A percentile compares a stretch with the other conserved stretches of the same genome.
These are phyloP conservation scores for Colletotrichum sp. DNA, from an alignment of 2,329 filamentous ascomycete species.

Conservation along the genomic window DNA sequence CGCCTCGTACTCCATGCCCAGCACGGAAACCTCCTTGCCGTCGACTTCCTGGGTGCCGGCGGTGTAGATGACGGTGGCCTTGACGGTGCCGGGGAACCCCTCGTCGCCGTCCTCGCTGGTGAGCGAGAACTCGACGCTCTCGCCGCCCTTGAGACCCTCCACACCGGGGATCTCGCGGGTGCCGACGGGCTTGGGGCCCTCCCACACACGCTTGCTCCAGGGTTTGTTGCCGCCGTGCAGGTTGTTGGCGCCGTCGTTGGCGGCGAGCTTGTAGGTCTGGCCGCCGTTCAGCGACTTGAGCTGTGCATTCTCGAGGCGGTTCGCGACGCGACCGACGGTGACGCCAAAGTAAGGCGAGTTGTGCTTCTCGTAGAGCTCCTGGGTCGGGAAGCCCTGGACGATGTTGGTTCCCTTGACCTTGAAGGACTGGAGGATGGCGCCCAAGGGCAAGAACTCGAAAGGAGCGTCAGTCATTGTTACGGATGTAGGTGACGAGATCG, in stretches of 20 bases:
- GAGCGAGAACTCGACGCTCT: constrained; percentile 70
- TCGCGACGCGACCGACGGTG: constrained; percentile 86
- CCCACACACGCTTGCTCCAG: constrained; percentile 83
- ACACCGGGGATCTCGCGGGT: constrained; percentile 54
- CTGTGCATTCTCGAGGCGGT: constrained; percentile 76
- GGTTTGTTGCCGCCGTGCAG: constrained; percentile 76
- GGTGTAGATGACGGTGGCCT: constrained; percentile 80
- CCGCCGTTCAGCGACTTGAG: constrained; percentile 74
- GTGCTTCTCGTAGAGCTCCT: constrained; percentile 76
- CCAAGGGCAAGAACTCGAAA: constrained; percentile 74
- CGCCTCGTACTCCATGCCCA: constrained; percentile 90
- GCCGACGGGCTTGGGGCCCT: constrained; percentile 71
- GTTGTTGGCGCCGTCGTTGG: constrained; percentile 80
- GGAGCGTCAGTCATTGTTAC: constrained; percentile 49
- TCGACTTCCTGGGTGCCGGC: constrained; percentile 69
- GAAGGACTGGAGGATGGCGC: constrained; percentile 84
- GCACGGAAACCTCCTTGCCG: constrained; percentile 69
- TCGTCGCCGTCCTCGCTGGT: constrained; percentile 83
- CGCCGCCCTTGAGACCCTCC: constrained; percentile 61
- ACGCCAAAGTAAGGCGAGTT: constrained; percentile 88
- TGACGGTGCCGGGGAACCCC: constrained; percentile 86
- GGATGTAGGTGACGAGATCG: not conserved
- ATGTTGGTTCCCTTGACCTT: constrained; percentile 81
- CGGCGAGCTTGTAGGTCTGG: constrained; percentile 70
- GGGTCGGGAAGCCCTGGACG: constrained; percentile 82